Base-by-base conservation (phyloP, 208 protist genomes). In the Leishmania gerbilli region DNA sequence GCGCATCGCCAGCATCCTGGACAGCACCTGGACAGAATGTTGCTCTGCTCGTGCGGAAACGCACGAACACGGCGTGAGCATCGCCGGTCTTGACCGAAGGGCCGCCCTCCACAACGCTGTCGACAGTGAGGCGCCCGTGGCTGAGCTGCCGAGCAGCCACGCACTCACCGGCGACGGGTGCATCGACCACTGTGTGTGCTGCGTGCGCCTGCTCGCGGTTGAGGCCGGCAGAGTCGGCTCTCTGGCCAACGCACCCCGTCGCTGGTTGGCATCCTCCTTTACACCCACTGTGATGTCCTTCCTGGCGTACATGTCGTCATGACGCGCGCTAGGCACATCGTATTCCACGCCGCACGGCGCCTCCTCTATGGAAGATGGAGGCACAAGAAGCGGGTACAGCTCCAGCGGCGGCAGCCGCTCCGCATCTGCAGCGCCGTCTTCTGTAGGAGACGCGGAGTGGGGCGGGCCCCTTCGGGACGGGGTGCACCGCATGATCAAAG, bases 71-170 rank as follows among this genome's bases (percentile, higher is more conserved):
- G 21, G 69, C 69, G 42, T 34, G 27, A 37, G 45, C 42, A 24
- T 45, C n/a, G 45, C 40, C 4, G 69, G 45, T 40, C 40, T 37
- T 37, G 69, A 19, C 24, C 24, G 31, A 55, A 37, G 8, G 45
- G 45, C 69, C 47, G 11, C 7, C n/a, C 45, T 17, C 42, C 69
- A 74, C 69, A 47, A 7, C 42, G 45, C 21, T 15, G 19, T 74
- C 27, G 69, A 74, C 37, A 37, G 9, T 13, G 40, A 53, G 3
- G 27, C 40, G 8, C 45, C 40, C 27, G 31, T 21, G 45, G 27
- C 27, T n/a, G 69, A 51, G 40, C 72, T 27, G 51, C 31, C 72
- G 51, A 34, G 27, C 72, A 76, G 51, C 51, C 72, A 76, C 72
- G 34, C 13, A 6, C 51, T 40, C 34, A 27, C 31, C 6, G 31